Evolutionary conservation across 2,329 filamentous ascomycete species (phyloP).

Genomic region (Fusarium brachygibbosum): DNA sequence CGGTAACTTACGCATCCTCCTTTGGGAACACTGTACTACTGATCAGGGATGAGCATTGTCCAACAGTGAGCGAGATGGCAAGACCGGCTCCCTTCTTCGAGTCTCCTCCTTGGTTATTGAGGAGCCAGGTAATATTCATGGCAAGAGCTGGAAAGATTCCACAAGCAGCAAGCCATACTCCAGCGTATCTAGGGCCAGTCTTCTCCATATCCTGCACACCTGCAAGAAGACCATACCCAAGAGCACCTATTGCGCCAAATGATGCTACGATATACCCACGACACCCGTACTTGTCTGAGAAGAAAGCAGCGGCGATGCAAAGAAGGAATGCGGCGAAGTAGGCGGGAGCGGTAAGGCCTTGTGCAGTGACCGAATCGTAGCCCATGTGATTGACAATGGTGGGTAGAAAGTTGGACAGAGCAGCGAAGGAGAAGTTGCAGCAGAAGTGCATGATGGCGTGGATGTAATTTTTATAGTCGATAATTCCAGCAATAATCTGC

Average conservation of each 20-base stretch:
- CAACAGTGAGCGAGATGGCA: conserved; percentile 14
- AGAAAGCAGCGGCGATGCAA: conserved; percentile 24
- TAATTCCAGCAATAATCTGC: conserved; percentile 15
- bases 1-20: conserved; percentile 16
- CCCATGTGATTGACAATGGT: conserved; percentile 30
- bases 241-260: neutral
- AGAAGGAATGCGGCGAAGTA: conserved; percentile 24
- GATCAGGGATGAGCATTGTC: conserved; percentile 35
- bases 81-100: conserved; percentile 29
- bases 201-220: conserved; percentile 1
- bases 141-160: conserved; percentile 21
- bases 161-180: conserved; percentile 27
- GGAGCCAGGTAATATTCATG: conserved; percentile 34
- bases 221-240: conserved; percentile 20
- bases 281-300: conserved; percentile 25
- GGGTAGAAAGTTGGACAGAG: conserved; percentile 36
- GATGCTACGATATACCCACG: conserved; percentile 26
- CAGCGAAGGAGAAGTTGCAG: conserved; percentile 41
- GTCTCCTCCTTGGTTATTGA: conserved; percentile 37
- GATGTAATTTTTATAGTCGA: conserved; percentile 37
- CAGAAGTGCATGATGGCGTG: conserved; percentile 41
- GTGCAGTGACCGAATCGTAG: conserved; percentile 15
- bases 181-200: conserved; percentile 14
- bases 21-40: conserved; percentile 36
- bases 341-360: conserved; percentile 24